Base-by-base conservation (phyloP, 352 stramenopile species). In the Globisporangium iwayamae region DNA sequence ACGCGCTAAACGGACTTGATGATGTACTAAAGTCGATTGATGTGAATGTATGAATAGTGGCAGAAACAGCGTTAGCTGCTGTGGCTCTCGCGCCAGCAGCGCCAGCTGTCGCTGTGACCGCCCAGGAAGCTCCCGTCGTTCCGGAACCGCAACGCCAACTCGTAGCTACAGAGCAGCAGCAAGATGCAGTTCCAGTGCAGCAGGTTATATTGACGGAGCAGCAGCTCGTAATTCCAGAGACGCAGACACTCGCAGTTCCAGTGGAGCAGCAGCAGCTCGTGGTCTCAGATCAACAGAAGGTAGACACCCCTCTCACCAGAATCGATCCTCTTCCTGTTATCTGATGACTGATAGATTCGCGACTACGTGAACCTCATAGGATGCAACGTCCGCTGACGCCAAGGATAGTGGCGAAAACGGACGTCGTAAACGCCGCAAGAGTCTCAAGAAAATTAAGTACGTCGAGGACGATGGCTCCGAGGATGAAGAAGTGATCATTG, bases 381-480 rank as follows among this genome's bases (percentile, higher is more conserved):
- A 38, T 45, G 48, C 13, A 32, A 22, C 62, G 9, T 47, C 46
- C 45, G 54, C 22, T 28, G 38, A 2, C 28, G 32, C 48, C 18
- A 66, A 46, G 2, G 52, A 54, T 3, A 39, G 45, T 39, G 63
- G 52, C 14, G 28, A 11, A 9, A 60, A 56, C 11, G 51, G 74
- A 2, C 66, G 79, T 9, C 74, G 78, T 5, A 77, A 78, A 39
- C 74, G 81, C 30, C 81, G 79, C 38, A 72, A 63, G 41, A 71
- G 66, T 50, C 36, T 66, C 8, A 93, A 92, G 67, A 74, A 73
- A 38, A 63, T 94, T 25, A 93, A 86, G 58, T 94, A 94, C 66
- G 76, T 90, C 45, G 77, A 91, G 30, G 84, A 76, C 38, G 86
- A 90, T 58, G 73, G 77, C 45, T 94, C 83, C 2, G 86, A 94